A percentile compares a stretch with the other conserved stretches of the same genome.
phyloP scores from a whole-genome alignment of 139 green algal species.

The Haematococcus sp. region DNA sequence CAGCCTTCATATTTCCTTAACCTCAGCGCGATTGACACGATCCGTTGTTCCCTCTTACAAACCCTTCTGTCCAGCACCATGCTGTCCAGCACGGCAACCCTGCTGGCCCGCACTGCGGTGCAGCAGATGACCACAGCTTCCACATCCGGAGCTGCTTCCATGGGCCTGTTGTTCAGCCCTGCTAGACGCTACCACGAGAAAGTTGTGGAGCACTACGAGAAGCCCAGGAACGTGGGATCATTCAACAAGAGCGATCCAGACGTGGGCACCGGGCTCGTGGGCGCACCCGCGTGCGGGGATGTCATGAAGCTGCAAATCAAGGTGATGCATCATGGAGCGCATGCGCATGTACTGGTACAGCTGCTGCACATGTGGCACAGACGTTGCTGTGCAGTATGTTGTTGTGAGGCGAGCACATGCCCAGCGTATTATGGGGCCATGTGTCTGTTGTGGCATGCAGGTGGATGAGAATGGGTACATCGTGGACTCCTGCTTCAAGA shows the following conservation, averaged over 20 bases:
- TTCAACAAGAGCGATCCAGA: constrained; percentile 93
- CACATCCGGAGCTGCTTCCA: neutral
- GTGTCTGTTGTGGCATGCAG: neutral
- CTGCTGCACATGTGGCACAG: no score
- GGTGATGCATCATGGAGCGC: constrained; percentile 27
- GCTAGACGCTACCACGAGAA: constrained; percentile 77
- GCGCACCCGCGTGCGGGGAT: constrained; percentile 94
- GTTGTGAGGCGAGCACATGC: no score
- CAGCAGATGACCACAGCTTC: neutral
- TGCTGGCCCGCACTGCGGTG: no score
- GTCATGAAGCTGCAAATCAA: constrained; percentile 99
- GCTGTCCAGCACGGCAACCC: no score
- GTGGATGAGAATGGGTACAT: constrained; percentile 69
- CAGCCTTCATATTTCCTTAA: no score
- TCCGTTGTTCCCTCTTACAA: no score
- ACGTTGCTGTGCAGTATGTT: no score
- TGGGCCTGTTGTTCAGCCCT: neutral
- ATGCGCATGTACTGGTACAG: constrained; percentile 2
- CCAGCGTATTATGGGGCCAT: neutral
- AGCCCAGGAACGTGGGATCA: constrained; percentile 94
- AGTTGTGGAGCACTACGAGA: constrained; percentile 97
- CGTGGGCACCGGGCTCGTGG: constrained; percentile 87
- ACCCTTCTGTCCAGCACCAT: no score
- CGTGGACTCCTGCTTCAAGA: constrained; percentile 98
- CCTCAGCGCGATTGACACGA: no score